A percentile compares a stretch with the other conserved stretches of the same genome.
Evolutionary conservation across 164 flowering plant genomes (phyloP).

Genomic region (Umbellularia californica): DNA sequence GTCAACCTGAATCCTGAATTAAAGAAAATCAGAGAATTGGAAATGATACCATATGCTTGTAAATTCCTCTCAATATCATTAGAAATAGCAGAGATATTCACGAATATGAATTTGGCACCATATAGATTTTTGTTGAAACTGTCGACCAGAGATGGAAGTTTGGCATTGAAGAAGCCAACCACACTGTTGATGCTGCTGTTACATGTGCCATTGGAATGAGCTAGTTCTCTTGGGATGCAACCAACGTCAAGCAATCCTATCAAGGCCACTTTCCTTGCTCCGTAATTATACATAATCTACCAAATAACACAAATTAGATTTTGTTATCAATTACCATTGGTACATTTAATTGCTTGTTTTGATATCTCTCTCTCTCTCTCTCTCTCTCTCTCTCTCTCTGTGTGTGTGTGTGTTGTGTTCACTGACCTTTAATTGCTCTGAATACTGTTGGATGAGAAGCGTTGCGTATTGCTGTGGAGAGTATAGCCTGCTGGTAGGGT

Average conservation of each 20-base stretch:
- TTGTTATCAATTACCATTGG: background rate
- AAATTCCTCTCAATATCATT: conserved; percentile 27
- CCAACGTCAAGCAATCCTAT: conserved; percentile 70
- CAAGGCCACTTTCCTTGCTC: conserved; percentile 80
- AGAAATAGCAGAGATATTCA: conserved; percentile 57
- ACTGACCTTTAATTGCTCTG: conserved; percentile 42
- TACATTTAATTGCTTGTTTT: background rate
- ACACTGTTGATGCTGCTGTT: conserved; percentile 48
- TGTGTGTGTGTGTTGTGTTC: background rate
- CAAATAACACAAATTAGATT: background rate
- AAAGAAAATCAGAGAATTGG: background rate
- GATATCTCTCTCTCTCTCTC: background rate
- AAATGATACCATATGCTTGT: conserved; percentile 2
- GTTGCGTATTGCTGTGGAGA: conserved; percentile 61
- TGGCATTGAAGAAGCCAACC: conserved; percentile 43
- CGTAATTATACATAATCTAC: conserved; percentile 58
- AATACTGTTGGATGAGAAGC: conserved; percentile 49
- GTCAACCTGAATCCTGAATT: too few species aligned
- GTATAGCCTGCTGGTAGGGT: conserved; percentile 45
- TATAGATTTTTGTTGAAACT: conserved; percentile 30
- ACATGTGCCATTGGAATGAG: conserved; percentile 52
- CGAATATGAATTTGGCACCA: conserved; percentile 43
- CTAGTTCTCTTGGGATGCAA: conserved; percentile 63
- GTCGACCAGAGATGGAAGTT: conserved; percentile 39
- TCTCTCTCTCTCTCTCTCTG: background rate